phyloP scores from a whole-genome alignment of 192 early-diverging fungal species.

The Gonapodya sp. region DNA sequence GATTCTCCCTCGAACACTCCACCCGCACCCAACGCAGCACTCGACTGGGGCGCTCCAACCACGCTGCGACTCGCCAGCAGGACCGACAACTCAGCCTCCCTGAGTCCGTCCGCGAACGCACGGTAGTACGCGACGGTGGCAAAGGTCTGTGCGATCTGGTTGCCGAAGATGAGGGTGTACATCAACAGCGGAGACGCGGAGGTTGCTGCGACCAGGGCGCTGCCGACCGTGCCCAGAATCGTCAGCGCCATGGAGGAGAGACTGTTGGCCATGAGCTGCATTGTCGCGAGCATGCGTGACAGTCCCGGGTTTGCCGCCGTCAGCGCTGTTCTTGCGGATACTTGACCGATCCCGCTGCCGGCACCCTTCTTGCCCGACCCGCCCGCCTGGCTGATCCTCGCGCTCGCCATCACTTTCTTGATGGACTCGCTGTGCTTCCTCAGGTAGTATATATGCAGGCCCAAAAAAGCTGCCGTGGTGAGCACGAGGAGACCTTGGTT shows the following conservation, averaged over 20 bases:
- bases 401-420: not conserved
- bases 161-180: not conserved
- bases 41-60: not conserved
- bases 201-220: not conserved
- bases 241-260: not conserved
- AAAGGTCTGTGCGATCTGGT: not conserved
- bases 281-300: not conserved
- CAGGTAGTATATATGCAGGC: not conserved
- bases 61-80: not conserved
- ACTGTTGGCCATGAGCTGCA: not conserved
- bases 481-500: slow-evolving; percentile 1
- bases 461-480: not conserved
- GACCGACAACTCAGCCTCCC: not conserved
- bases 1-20: not conserved
- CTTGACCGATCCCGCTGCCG: not conserved
- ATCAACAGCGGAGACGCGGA: not conserved
- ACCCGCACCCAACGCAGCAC: not conserved
- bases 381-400: not conserved
- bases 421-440: not conserved
- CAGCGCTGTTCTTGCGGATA: not conserved
- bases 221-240: not conserved
- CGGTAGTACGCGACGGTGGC: not conserved
- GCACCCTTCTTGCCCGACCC: not conserved
- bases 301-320: not conserved
- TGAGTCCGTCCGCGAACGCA: not conserved